Evolutionary conservation across 73 alveolate species (phyloP), one percentile per base, ranked within the genome.

Genomic region (Symbiodinium natans): DNA sequence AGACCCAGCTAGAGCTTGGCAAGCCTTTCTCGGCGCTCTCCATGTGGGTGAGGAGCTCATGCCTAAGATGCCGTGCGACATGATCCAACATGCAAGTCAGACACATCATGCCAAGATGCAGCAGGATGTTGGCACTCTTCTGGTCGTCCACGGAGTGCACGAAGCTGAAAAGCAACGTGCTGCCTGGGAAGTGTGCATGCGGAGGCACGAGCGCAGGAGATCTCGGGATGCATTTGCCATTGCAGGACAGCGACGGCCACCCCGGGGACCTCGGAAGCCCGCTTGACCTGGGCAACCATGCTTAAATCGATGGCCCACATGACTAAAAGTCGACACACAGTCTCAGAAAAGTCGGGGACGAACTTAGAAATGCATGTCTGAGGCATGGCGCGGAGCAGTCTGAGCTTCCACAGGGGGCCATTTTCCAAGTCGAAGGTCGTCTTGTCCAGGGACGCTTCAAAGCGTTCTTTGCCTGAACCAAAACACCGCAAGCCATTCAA

Each of bases 71-170:
- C 19, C 43, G 3, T 17, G 80, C 80, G 38, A 5, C 36, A 5
- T 63, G n/a, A n/a, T n/a, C n/a, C n/a, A n/a, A n/a, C n/a, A n/a
- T n/a, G n/a, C n/a, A n/a, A 25, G 29, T 63, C 80, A 63, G 33
- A 63, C 80, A 23, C 80, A 36, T 29, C 80, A 3, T 15, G 39
- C 39, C 97, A 25, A 90, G 92, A 2, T 17, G 48, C 98, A 92
- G 68, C 23, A 92, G 86, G 33, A 92, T 77, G 83, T 92, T 92
- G 92, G 92, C 98, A 63, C 98, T 92, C 84, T 77, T 92, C 92
- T 92, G 98, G 83, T 92, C 98, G 27, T 92, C 98, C 5, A 48
- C 40, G 84, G 98, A 75, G 46, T 92, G 98, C 84, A 92, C 98
- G 31, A 92, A 92, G 92, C 92, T 92, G 92, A 92, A 77, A 34